Conservation (phyloP, 1,139 yeast genomes). For the Arxiozyma slooffiae region DNA sequence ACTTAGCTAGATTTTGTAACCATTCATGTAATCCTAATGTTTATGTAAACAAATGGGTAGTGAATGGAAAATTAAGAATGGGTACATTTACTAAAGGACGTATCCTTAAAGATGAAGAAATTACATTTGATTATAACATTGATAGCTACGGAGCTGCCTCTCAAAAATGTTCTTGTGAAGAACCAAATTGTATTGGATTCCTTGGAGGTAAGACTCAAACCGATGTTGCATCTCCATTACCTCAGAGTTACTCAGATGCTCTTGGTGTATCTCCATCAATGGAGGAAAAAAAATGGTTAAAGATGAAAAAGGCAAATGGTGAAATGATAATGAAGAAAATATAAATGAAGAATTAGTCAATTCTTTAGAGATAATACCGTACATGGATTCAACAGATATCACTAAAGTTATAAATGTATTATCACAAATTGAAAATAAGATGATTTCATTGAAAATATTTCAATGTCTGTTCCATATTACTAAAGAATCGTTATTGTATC, state of each 20-base stretch:
- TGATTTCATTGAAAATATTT: slow-evolving; percentile 56
- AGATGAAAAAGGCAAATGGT: slow-evolving; percentile 44
- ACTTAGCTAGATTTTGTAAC: slow-evolving; percentile 82
- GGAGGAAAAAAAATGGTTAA: slow-evolving; percentile 58
- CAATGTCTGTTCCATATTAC: slow-evolving; percentile 53
- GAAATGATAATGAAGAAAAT: slow-evolving; percentile 42
- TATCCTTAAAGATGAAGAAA: slow-evolving; percentile 74
- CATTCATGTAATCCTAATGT: slow-evolving; percentile 95
- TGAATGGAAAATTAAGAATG: slow-evolving; percentile 81
- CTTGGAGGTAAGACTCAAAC: slow-evolving; percentile 97
- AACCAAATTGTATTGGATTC: slow-evolving; percentile 80
- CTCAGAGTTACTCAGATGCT: slow-evolving; percentile 78
- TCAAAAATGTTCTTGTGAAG: slow-evolving; percentile 93
- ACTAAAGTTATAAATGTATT: slow-evolving; percentile 74
- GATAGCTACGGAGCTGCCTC: slow-evolving; percentile 93
- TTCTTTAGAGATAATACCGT: slow-evolving; percentile 45
- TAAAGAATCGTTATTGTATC: slow-evolving; percentile 45
- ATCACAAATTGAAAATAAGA: slow-evolving; percentile 64
- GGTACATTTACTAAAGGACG: slow-evolving; percentile 82
- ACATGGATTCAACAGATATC: slow-evolving; percentile 48
- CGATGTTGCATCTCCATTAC: slow-evolving; percentile 72
- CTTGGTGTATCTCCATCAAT: slow-evolving; percentile 61
- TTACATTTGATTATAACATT: slow-evolving; percentile 91
- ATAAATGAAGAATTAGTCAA: slow-evolving; percentile 59
- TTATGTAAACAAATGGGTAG: slow-evolving; percentile 95